Conservation (phyloP, 257 asterid species). For the Solanum sitiens region DNA sequence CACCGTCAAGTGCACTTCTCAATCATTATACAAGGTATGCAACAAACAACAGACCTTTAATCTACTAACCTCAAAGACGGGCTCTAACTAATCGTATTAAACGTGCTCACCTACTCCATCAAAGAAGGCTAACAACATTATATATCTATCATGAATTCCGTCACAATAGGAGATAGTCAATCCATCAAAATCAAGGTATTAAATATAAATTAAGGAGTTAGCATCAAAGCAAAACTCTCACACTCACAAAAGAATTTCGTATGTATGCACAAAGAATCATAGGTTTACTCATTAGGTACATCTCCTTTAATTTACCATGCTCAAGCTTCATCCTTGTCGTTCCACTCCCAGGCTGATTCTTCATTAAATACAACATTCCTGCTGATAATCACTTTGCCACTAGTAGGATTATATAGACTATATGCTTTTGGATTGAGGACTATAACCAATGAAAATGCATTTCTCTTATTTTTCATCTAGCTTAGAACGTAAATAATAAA, state of each 20-base stretch:
- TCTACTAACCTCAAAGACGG: background rate
- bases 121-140: background rate
- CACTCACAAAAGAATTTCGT: background rate
- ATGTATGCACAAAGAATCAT: background rate
- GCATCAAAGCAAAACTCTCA: background rate
- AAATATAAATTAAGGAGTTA: background rate
- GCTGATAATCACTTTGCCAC: too few species aligned
- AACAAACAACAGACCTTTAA: background rate
- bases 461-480: too few species aligned
- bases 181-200: background rate
- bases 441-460: too few species aligned
- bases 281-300: background rate
- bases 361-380: too few species aligned
- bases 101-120: background rate
- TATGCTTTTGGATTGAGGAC: too few species aligned
- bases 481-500: too few species aligned
- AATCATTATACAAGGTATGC: background rate
- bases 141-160: background rate
- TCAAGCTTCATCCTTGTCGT: background rate
- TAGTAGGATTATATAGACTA: too few species aligned
- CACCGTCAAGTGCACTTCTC: background rate
- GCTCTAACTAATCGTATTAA: background rate
- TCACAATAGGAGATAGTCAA: background rate
- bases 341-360: too few species aligned
- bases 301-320: background rate